Conservation (phyloP, 352 stramenopile genomes). For the Pythium graminicola region DNA sequence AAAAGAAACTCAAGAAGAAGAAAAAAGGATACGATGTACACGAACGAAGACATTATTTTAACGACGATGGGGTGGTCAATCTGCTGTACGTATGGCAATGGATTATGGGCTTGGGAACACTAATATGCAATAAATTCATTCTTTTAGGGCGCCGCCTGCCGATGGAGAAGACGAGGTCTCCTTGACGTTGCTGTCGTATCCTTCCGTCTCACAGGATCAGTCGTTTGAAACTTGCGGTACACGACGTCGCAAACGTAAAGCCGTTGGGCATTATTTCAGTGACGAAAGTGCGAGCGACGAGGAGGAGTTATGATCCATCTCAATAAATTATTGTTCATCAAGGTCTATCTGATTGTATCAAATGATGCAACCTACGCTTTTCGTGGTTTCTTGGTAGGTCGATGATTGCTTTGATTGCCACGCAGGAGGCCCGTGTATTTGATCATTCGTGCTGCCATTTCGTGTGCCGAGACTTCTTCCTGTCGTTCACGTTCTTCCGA, state of each 20-base stretch:
- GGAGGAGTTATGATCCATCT: conserved; percentile 18
- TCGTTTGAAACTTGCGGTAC: not conserved
- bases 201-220: conserved; percentile 17
- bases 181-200: conserved; percentile 60
- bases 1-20: conserved; percentile 56
- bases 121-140: not conserved
- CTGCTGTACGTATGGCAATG: conserved; percentile 42
- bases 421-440: conserved; percentile 76
- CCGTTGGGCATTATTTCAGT: conserved; percentile 59
- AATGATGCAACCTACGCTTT: conserved; percentile 32
- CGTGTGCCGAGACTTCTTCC: conserved; percentile 76
- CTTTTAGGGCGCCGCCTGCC: conserved; percentile 36
- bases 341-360: not conserved
- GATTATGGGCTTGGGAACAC: not conserved
- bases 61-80: conserved; percentile 52
- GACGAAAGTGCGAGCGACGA: conserved; percentile 69
- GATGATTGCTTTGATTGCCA: conserved; percentile 26
- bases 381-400: conserved; percentile 49
- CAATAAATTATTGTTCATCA: conserved; percentile 29
- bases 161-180: conserved; percentile 51
- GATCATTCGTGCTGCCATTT: conserved; percentile 76
- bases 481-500: conserved; percentile 64
- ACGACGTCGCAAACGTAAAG: conserved; percentile 19
- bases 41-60: conserved; percentile 62
- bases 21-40: conserved; percentile 54